Evolutionary conservation across 2,329 filamentous ascomycete species (phyloP), one percentile per base, ranked within the genome.

Genomic region (Trichoderma endophyticum): DNA sequence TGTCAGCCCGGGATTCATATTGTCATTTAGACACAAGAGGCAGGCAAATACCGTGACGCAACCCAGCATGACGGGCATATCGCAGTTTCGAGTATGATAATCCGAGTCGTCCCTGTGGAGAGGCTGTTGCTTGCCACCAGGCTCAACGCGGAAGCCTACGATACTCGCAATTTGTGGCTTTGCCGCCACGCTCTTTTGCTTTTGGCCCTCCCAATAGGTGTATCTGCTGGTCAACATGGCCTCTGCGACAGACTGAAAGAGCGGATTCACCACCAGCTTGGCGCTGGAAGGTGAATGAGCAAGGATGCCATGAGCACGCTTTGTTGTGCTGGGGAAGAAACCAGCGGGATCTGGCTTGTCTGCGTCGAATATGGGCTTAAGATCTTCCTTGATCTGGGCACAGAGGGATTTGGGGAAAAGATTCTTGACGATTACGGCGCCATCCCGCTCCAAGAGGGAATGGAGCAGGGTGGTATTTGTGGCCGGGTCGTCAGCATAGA

Each of bases 261-360:
- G 75, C 4, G 77, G 77, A 34, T 80, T 83, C 43, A 78, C 78
- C 1, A 79, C 78, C 8, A 82, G 77, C 63, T 84, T 79, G n/a
- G 81, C 78, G 32, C 81, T 83, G 1, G 77, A 79, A 39, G 81
- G 79, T 0, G 82, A 84, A 11, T 79, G 77, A 3, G 76, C 80
- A 15, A 84, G 73, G 21, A 84, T 72, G 2, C 83, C 82, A 2
- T 80, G 80, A 0, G 82, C 82, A 24, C 83, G 77, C 72, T 82
- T 80, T 0, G 81, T 83, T 0, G 81, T 83, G 2, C 73, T 70
- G 2, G 82, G 82, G 56, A 83, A 83, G 76, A 83, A 83, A 7
- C 82, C 82, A 24, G 78, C 80, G 34, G 77, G 75, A 73, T 83
- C 82, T 18, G 77, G 76, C 1, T 73, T 74, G 73, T 83, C 81